Conservation (phyloP, 352 stramenopile species). For the Phytophthora sojae region DNA sequence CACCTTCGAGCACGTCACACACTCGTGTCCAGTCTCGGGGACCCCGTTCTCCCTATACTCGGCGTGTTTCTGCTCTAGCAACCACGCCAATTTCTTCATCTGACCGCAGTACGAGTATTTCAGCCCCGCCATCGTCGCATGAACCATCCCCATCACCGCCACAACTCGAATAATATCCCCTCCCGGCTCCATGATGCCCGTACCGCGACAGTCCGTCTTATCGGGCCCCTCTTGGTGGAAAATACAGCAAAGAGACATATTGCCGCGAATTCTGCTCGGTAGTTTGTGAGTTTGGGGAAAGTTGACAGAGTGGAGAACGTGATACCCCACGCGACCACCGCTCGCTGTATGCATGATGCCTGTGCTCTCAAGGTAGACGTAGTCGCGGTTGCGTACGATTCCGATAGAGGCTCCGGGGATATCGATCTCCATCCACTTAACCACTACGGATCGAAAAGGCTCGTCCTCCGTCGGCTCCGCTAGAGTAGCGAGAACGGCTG, state of each 20-base stretch:
- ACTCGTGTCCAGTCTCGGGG: background rate
- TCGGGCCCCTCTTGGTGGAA: background rate
- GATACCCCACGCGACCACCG: background rate
- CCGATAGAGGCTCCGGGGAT: background rate
- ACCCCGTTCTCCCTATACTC: background rate
- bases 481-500: background rate
- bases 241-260: background rate
- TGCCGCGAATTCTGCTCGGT: background rate
- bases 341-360: background rate
- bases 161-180: background rate
- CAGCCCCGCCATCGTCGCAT: background rate
- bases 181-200: background rate
- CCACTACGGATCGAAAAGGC: background rate
- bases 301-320: background rate
- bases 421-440: slow-evolving; percentile 1
- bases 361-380: background rate
- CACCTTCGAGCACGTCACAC: slow-evolving; percentile 27
- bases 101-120: slow-evolving; percentile 31
- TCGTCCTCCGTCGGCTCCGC: background rate
- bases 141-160: background rate
- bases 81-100: slow-evolving; percentile 65
- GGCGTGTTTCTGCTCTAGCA: slow-evolving; percentile 17
- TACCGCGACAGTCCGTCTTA: background rate
- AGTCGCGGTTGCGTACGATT: background rate
- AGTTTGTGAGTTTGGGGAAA: background rate